These are phyloP conservation scores for Paramecium biaurelia DNA, from an alignment of 73 alveolate genomes.

Conservation along the genomic window DNA sequence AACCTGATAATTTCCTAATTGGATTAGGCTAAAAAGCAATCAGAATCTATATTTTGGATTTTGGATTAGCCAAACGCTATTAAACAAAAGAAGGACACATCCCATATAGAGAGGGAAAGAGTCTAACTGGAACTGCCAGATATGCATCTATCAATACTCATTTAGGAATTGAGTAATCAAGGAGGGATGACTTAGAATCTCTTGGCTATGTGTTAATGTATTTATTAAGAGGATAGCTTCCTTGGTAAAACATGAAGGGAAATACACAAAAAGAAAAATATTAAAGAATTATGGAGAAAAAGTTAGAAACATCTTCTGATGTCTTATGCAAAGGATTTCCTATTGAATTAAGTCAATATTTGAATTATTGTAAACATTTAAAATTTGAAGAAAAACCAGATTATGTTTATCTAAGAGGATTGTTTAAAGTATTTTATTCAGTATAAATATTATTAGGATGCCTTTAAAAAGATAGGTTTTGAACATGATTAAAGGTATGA, in stretches of 20 bases:
- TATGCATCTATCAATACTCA: slow-evolving; percentile 75
- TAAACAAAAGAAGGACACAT: slow-evolving; percentile 90
- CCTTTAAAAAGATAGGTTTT: slow-evolving; percentile 17
- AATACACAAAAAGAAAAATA: slow-evolving; percentile 80
- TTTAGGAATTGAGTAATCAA: slow-evolving; percentile 71
- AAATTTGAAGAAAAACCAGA: slow-evolving; percentile 88
- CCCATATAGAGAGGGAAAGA: slow-evolving; percentile 91
- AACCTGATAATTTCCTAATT: slow-evolving; percentile 84
- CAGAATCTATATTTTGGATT: slow-evolving; percentile 85
- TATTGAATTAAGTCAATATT: slow-evolving; percentile 70
- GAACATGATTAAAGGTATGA: slow-evolving; percentile 30
- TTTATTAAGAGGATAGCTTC: slow-evolving; percentile 81
- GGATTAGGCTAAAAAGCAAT: slow-evolving; percentile 68
- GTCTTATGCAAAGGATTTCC: slow-evolving; percentile 81
- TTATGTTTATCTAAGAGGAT: slow-evolving; percentile 53
- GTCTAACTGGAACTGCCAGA: slow-evolving; percentile 96
- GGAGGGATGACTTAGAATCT: slow-evolving; percentile 89
- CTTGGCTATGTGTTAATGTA: slow-evolving; percentile 83
- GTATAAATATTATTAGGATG: not conserved
- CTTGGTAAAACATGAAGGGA: slow-evolving; percentile 85
- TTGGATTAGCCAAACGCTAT: slow-evolving; percentile 91
- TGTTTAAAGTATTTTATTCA: slow-evolving; percentile 25
- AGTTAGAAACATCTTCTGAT: slow-evolving; percentile 74
- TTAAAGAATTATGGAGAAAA: slow-evolving; percentile 76
- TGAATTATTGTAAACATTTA: slow-evolving; percentile 69